Percentiles rank a stretch among this genome's conserved stretches.
Evolutionary conservation across 176 grass and related monocot genomes (phyloP).

Genomic region (Bromus sterilis): DNA sequence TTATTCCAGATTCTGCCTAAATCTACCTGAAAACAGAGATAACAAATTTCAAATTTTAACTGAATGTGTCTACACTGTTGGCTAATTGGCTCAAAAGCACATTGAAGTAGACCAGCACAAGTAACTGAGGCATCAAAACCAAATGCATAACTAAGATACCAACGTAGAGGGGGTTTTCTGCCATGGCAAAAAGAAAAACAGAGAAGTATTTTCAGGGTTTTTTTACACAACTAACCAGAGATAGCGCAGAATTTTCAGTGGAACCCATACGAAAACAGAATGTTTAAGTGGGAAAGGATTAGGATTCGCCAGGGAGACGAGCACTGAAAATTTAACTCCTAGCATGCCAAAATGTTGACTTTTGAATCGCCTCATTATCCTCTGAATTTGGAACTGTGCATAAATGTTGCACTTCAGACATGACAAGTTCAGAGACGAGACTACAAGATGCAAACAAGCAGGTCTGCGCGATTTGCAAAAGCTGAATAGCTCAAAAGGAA

Average conservation of each 20-base stretch:
- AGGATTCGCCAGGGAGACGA: background rate
- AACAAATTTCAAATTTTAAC: background rate
- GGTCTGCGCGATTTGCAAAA: no score
- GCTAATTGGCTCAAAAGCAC: background rate
- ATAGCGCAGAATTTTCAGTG: background rate
- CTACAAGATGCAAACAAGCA: no score
- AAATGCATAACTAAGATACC: background rate
- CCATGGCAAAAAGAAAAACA: constrained; percentile 28
- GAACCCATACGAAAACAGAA: no score
- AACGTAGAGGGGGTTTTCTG: constrained; percentile 35
- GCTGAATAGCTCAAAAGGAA: no score
- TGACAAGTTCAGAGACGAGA: no score
- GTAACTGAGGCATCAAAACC: background rate
- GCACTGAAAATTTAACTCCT: background rate
- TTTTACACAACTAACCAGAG: background rate
- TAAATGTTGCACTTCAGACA: no score
- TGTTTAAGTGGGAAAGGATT: no score
- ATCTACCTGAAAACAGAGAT: background rate
- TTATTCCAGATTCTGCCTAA: no score
- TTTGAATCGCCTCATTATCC: background rate
- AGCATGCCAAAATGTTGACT: background rate
- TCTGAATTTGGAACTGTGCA: background rate
- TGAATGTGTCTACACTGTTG: background rate
- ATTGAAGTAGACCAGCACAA: background rate
- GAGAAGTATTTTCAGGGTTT: background rate